Base-by-base conservation (phyloP, 805 yeast species). In the Ogataea trehaloabstinens region DNA sequence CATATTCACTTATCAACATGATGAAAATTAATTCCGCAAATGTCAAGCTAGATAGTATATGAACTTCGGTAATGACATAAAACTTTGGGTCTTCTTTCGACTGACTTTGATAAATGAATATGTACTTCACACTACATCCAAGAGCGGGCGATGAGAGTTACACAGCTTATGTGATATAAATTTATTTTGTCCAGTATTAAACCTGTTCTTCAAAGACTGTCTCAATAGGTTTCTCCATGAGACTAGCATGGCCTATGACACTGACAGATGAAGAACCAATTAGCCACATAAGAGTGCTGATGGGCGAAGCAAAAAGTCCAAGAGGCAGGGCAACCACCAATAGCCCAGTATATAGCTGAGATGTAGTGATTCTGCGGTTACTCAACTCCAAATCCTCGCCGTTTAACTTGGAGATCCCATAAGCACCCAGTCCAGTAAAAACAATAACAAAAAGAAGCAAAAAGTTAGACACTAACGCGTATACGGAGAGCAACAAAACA, bases 171-270 rank as follows among this genome's bases (percentile, higher is more conserved):
- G n/a, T n/a, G n/a, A n/a, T n/a, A n/a, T n/a, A n/a, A n/a, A n/a
- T n/a, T n/a, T n/a, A n/a, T n/a, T n/a, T n/a, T 20, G 24, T 17
- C 5, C 15, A 17, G 12, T 8, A 22, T 22, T 12, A 70, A 46
- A 70, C 75, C 31, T 54, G 48, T 62, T 90, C 98, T 64, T 90
- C 96, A 58, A 93, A 93, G 16, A 93, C 97, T 25, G 95, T 85
- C 71, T 93, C 99, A 51, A 93, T 87, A 31, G 99, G 99, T 67
- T 93, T 93, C 62, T 93, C 99, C 84, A 93, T 77, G 49, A 93
- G 74, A 12, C 91, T 71, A 31, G 99, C 99, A 65, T 93, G 99
- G 4, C 95, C 78, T 40, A 90, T 70, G 28, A 93, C 90, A 36
- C 84, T 65, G 37, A 89, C 93, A 18, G 85, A 81, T 11, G 95